phyloP scores from a whole-genome alignment of 1,139 yeast species.

The Keqinozyma sinolaborantium region DNA sequence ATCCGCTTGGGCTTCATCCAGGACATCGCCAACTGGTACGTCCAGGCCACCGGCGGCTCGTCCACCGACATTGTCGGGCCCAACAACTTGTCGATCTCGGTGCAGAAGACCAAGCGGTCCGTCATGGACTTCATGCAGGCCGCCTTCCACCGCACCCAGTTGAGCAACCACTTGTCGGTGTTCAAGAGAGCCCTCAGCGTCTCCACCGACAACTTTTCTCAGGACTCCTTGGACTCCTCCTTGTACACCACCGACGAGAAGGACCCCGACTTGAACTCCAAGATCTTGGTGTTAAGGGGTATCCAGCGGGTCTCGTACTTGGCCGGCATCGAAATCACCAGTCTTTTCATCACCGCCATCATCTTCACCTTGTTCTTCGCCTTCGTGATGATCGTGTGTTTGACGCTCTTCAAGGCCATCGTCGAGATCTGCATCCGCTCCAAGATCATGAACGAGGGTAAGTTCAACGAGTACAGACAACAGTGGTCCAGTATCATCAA shows the following conservation, averaged over 20 bases:
- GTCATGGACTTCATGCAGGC: constrained; percentile 16
- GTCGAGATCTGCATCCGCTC: constrained; percentile 67
- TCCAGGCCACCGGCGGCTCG: constrained; percentile 92
- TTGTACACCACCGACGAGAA: constrained; percentile 75
- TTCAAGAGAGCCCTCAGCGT: constrained; percentile 30
- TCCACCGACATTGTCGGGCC: constrained; percentile 68
- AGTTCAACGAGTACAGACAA: constrained; percentile 72
- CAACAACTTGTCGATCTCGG: constrained; percentile 67
- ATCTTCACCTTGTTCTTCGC: constrained; percentile 79
- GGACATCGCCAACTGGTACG: constrained; percentile 85
- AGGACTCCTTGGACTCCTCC: constrained; percentile 47
- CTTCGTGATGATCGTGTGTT: constrained; percentile 61
- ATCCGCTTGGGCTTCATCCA: constrained; percentile 82
- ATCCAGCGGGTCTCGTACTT: constrained; percentile 86
- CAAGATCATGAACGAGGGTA: constrained; percentile 57
- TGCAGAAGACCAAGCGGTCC: constrained; percentile 54
- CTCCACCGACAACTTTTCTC: constrained; percentile 41
- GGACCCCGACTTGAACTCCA: constrained; percentile 48
- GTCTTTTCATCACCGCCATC: constrained; percentile 81
- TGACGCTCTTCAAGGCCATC: constrained; percentile 69
- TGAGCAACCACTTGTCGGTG: constrained; percentile 17
- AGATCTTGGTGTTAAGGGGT: constrained; percentile 81
- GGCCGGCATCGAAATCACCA: constrained; percentile 82
- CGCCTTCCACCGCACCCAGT: constrained; percentile 14
- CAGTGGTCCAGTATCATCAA: constrained; percentile 81